phyloP scores from a whole-genome alignment of 2,329 filamentous ascomycete species.

The Alternaria hordeiaustralica region DNA sequence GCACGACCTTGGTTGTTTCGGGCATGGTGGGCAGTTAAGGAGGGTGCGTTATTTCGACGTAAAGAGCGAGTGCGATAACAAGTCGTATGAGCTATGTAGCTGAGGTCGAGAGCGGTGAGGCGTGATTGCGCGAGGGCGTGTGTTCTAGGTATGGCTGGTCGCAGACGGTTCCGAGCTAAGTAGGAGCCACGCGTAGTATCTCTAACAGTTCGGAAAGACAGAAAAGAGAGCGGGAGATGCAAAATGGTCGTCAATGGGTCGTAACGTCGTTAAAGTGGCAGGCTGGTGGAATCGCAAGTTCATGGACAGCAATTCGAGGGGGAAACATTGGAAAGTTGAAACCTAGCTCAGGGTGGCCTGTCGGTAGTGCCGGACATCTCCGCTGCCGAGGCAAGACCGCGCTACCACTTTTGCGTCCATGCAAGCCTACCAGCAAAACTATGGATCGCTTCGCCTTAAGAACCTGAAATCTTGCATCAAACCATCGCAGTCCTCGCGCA shows the following conservation, averaged over 20 bases:
- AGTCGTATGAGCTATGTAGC: neutral
- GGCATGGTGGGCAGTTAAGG: conserved; percentile 31
- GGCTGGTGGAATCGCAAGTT: conserved; percentile 14
- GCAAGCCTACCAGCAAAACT: too few relatives aligned
- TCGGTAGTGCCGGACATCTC: conserved; percentile 19
- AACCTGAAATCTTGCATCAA: too few relatives aligned
- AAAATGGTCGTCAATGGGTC: conserved; percentile 38
- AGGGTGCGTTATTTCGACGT: neutral
- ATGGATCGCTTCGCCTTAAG: too few relatives aligned
- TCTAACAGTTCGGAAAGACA: conserved; percentile 7
- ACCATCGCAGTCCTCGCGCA: too few relatives aligned
- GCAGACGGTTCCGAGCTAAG: conserved; percentile 7
- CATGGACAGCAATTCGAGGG: conserved; percentile 15
- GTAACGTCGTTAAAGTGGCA: conserved; percentile 38
- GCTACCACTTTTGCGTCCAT: neutral
- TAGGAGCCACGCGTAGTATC: neutral
- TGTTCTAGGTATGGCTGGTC: conserved; percentile 14
- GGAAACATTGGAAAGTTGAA: conserved; percentile 15
- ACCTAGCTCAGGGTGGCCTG: conserved; percentile 8
- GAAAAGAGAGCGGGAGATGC: conserved; percentile 24
- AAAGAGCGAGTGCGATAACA: neutral
- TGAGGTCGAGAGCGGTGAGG: conserved; percentile 19
- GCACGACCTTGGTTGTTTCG: conserved; percentile 70
- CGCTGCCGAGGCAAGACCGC: conserved; percentile 10
- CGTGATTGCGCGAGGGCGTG: conserved; percentile 15